Base-by-base conservation (phyloP, 768 basidiomycete species). In the Lentinula boryana region DNA sequence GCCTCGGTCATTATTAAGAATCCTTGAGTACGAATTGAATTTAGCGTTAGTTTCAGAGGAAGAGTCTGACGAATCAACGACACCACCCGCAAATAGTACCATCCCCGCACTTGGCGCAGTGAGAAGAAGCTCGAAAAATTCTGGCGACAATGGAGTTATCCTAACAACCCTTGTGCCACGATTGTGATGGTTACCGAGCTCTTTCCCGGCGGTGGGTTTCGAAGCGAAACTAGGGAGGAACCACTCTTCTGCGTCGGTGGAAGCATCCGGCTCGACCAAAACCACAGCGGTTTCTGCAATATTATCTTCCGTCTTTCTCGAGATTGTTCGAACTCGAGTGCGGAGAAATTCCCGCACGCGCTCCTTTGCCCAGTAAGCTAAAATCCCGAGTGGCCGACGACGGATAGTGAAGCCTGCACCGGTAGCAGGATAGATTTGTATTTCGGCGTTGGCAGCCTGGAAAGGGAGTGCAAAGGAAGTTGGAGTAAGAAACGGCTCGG, bases 121-220 rank as follows among this genome's bases (percentile, higher is more conserved):
- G 15, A 82, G 70, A 40, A 85, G 67, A 27, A 76, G 68, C 23
- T 78, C 78, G 68, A 83, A 84, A 64, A 85, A 70, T 13, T 75
- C 73, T 2, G 80, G 73, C 1, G 81, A 74, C 15, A 77, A 75
- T 64, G 82, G 79, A 8, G 70, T 69, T 50, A 84, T 75, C 58
- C 56, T 6, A 84, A 70, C 64, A 78, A 81, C 0, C 21, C 51
- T 53, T 12, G 13, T 23, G 3, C 18, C 32, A 23, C 10, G 54
- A 56, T 4, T 27, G 12, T 56, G 10, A 12, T 48, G 6, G 21
- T 16, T 32, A 31, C 18, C 56, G 27, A 40, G n/a, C 2, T 21
- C 46, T 50, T 56, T 43, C 27, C 8, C 38, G 21, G 15, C n/a
- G 21, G 12, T 36, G 27, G 56, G 35, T 23, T 13, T 16, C 5